phyloP scores from a whole-genome alignment of 345 rosid genomes.

The Physaria fendleri region DNA sequence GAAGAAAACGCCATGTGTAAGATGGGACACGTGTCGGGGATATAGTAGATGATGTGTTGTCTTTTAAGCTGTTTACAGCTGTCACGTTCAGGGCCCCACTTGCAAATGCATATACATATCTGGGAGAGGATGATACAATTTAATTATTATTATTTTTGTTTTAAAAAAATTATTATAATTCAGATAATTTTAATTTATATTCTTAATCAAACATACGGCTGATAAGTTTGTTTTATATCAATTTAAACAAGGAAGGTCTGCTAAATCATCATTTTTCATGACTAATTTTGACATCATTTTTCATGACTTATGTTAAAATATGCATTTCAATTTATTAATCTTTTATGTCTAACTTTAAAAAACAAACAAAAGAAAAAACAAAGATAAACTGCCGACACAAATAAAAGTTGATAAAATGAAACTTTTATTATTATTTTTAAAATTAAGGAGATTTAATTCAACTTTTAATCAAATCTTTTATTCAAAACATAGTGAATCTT shows the following conservation, averaged over 20 bases:
- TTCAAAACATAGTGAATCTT: not conserved
- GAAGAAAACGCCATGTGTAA: conserved; percentile 27
- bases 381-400: conserved; percentile 3
- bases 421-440: not conserved
- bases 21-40: conserved; percentile 29
- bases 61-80: conserved; percentile 27
- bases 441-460: not conserved
- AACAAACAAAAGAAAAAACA: not conserved
- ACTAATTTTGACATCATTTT: not conserved
- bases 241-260: no score
- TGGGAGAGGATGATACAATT: not conserved
- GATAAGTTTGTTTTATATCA: no score
- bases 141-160: not conserved
- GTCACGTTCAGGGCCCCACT: conserved; percentile 26
- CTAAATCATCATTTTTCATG: not conserved
- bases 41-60: conserved; percentile 24
- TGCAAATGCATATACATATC: not conserved
- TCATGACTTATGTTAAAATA: not conserved
- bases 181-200: not conserved
- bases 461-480: not conserved
- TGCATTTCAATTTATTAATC: no score
- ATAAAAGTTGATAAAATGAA: not conserved
- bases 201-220: no score
- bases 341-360: not conserved
- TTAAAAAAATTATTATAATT: no score